phyloP scores from a whole-genome alignment of 345 rosid genomes.

The Citrus sinensis region DVS_A1.0 CM039165.1:32824501-32825000 shows the following conservation, averaged over 20 bases:
- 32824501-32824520: conserved; percentile 92
- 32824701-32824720: conserved; percentile 70
- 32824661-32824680: conserved; percentile 83
- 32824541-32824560: conserved; percentile 86
- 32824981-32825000: conserved; percentile 94
- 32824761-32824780: conserved; percentile 67
- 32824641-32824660: conserved; percentile 94
- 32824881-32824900: conserved; percentile 82
- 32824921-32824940: conserved; percentile 92
- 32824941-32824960: conserved; percentile 89
- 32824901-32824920: conserved; percentile 93
- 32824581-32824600: conserved; percentile 90
- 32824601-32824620: conserved; percentile 99
- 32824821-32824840: conserved; percentile 92
- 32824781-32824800: conserved; percentile 77
- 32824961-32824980: conserved; percentile 91
- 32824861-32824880: conserved; percentile 75
- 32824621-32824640: conserved; percentile 84
- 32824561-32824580: conserved; percentile 92
- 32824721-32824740: conserved; percentile 77
- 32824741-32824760: conserved; percentile 76
- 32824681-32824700: conserved; percentile 83
- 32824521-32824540: conserved; percentile 86
- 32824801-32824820: conserved; percentile 90
- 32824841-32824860: conserved; percentile 86